Evolutionary conservation across 1,139 yeast species (phyloP).

Genomic region (Groenewaldozyma auringiensis): DNA sequence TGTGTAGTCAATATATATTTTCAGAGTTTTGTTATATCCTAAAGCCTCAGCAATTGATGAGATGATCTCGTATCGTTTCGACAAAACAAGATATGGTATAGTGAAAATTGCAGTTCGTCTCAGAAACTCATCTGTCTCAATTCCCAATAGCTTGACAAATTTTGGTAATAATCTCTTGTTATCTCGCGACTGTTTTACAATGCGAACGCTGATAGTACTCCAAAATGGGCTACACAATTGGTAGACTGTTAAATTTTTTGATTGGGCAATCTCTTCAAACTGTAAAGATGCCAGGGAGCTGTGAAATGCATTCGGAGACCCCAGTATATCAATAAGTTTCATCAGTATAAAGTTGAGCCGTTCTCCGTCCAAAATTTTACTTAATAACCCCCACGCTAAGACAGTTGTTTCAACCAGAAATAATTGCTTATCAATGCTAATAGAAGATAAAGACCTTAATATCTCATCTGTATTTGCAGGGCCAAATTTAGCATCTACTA

Average conservation of each 20-base stretch:
- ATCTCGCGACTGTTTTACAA: constrained; percentile 45
- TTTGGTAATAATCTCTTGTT: constrained; percentile 50
- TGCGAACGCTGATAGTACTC: constrained; percentile 61
- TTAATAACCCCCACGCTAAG: constrained; percentile 53
- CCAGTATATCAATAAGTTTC: constrained; percentile 51
- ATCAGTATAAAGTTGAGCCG: constrained; percentile 53
- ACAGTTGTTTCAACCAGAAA: constrained; percentile 59
- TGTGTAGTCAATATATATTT: constrained; percentile 30
- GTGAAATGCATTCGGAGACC: constrained; percentile 53
- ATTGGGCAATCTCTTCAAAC: constrained; percentile 40
- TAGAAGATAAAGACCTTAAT: constrained; percentile 15
- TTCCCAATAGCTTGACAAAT: constrained; percentile 58
- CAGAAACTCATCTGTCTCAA: constrained; percentile 54
- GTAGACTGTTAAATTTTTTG: constrained; percentile 34
- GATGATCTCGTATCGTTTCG: constrained; percentile 54
- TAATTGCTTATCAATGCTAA: constrained; percentile 15
- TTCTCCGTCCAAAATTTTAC: constrained; percentile 52
- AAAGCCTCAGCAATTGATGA: constrained; percentile 45
- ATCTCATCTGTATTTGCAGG: constrained; percentile 10
- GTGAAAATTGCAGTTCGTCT: constrained; percentile 65
- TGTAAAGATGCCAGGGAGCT: constrained; percentile 58
- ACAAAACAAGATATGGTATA: constrained; percentile 65
- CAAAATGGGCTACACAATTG: constrained; percentile 72
- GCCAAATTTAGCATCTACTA: constrained; percentile 7
- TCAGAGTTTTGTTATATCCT: constrained; percentile 18